Base-by-base conservation (phyloP, 306 rosid genomes). In the Quercus engelmannii region DNA sequence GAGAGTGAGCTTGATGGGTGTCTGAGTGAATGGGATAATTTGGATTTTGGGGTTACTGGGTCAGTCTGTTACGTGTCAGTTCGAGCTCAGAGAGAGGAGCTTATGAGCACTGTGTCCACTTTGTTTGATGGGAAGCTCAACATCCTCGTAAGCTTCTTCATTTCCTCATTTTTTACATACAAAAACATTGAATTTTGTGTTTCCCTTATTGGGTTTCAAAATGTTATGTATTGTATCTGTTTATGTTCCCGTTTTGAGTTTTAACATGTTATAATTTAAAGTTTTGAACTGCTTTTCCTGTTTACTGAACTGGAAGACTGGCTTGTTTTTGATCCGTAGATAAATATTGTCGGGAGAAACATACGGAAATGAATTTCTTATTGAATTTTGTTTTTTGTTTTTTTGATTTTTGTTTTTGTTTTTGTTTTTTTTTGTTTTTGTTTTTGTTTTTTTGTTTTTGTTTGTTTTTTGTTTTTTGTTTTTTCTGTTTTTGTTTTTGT, bases 281-380 rank as follows among this genome's bases (percentile, higher is more conserved):
- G 15, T 49, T 67, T 35, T 33, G 10, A 19, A 4, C 6, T 33
- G 70, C 43, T 1, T 67, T 33, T 20, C 51, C 3, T 18, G 15
- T 33, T 67, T 30, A 19, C 17, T 18, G 51, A 9, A 33, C 26
- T 18, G 3, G 51, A 33, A 33, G 38, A 7, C 23, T 35, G 8
- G 8, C 64, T 72, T 78, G 67, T 62, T 77, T 75, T 77, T 28
- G 82, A 62, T 64, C 20, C 76, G 14, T 23, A 88, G 87, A 71
- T 81, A 81, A 85, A 89, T 81, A 92, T 85, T 84, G 97, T 79
- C 30, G 93, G 92, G 68, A 92, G 90, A 78, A 89, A 89, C 77
- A 90, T 92, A 51, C 82, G 93, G 71, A 92, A 87, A 82, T 90
- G n/a, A n/a, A n/a, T n/a, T n/a, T n/a, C n/a, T n/a, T n/a, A n/a